Base-by-base conservation (phyloP, 805 yeast species). In the Ogataea paradorogensis region DNA sequence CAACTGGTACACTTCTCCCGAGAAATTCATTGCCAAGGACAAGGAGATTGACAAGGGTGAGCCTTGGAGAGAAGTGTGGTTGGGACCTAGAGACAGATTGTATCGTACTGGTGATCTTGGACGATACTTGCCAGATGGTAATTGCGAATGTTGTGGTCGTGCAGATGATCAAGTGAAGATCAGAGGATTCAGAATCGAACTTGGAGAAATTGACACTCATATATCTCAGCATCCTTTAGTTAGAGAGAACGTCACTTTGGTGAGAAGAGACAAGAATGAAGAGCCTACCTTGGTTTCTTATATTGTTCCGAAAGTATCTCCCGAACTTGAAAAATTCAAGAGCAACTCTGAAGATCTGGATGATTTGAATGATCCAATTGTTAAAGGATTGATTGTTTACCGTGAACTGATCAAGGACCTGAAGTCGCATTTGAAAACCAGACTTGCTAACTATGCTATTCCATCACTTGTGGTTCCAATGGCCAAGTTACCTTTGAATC, bases 141-240 rank as follows among this genome's bases (percentile, higher is more conserved):
- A 93, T 67, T 89, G 93, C 53, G 99, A 93, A 70, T 91, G 97
- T 63, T 84, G 95, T 61, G 99, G 99, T 44, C 80, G 99, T 62
- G 99, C 99, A 20, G 99, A 93, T 67, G 98, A 91, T 61, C 99
- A 93, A 65, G 96, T 93, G 46, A 93, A 93, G 65, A 93, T 93
- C 51, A 81, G 99, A 69, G 99, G 99, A 2, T 95, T 93, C 78
- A 80, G 99, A 67, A 95, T 93, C 48, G 99, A 93, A 67, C 73
- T 93, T 40, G 99, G 99, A 45, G 99, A 93, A 66, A 95, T 93
- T 59, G 98, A 93, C 63, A 93, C 99, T 11, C 96, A 93, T 60
- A 77, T 93, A 46, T 89, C 97, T 10, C 96, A 89, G 62, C 96
- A 90, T 68, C 85, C 93, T 2, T 67, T 80, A 47, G 95, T 93